phyloP scores from a whole-genome alignment of 305 asterid genomes.

The Plantago coronopus region DNA sequence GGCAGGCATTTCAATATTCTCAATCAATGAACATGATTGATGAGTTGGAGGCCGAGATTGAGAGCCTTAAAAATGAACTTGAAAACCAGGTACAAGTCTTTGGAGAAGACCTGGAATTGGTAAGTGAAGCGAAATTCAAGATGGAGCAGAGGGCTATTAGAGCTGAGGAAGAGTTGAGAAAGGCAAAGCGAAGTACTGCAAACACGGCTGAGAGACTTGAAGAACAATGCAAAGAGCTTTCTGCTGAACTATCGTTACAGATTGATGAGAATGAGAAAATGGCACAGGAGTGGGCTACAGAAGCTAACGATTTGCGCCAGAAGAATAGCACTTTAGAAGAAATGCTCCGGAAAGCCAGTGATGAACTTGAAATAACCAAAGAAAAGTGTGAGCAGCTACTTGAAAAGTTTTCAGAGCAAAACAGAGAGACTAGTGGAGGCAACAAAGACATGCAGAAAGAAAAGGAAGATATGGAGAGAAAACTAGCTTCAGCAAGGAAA shows the following conservation, averaged over 20 bases:
- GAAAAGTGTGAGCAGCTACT: conserved; percentile 38
- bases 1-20: conserved; percentile 44
- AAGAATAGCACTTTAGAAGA: conserved; percentile 58
- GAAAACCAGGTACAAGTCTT: conserved; percentile 52
- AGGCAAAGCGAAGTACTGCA: conserved; percentile 44
- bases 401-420: conserved; percentile 31
- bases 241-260: conserved; percentile 54
- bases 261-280: conserved; percentile 60
- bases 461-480: conserved; percentile 46
- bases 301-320: conserved; percentile 49
- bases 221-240: conserved; percentile 60
- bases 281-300: conserved; percentile 47
- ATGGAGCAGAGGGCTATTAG: conserved; percentile 72
- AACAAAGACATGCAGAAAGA: conserved; percentile 39
- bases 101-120: conserved; percentile 51
- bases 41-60: conserved; percentile 55
- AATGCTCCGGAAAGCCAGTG: conserved; percentile 50
- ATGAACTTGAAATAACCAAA: conserved; percentile 41
- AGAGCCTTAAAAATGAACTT: conserved; percentile 62
- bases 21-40: conserved; percentile 44
- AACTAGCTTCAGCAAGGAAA: conserved; percentile 45
- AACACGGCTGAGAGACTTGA: conserved; percentile 52
- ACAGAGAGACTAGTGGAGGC: conserved; percentile 20
- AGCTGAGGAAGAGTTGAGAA: conserved; percentile 78
- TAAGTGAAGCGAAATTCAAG: conserved; percentile 44